Percentiles rank a stretch among this genome's conserved stretches.
These are phyloP conservation scores for Elaphomyces granulatus DNA, from an alignment of 495 filamentous ascomycete species.

Conservation along the genomic window DNA sequence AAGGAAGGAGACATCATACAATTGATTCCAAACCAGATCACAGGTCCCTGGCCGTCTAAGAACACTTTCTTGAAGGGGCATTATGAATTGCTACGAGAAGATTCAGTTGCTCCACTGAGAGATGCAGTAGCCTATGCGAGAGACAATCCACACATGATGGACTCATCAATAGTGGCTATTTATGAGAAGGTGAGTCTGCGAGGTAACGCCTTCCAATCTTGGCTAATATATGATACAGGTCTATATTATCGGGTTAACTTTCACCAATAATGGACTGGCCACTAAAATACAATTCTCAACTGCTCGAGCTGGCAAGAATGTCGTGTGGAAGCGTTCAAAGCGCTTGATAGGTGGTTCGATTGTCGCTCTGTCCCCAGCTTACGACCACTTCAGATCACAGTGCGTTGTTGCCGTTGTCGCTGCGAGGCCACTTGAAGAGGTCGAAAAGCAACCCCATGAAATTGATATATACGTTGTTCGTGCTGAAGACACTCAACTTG, in stretches of 20 bases:
- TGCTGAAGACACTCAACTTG: constrained; percentile 45
- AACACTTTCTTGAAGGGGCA: constrained; percentile 45
- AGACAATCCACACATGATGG: constrained; percentile 30
- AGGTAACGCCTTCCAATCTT: constrained; percentile 1
- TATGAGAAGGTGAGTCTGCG: constrained; percentile 51
- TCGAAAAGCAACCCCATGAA: constrained; percentile 51
- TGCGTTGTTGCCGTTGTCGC: constrained; percentile 63
- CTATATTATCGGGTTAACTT: constrained; percentile 45
- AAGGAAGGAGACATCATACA: constrained; percentile 17
- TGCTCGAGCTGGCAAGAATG: constrained; percentile 45
- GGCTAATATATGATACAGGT: constrained; percentile 34
- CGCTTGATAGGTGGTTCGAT: constrained; percentile 54
- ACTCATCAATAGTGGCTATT: constrained; percentile 43
- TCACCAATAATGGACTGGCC: constrained; percentile 47
- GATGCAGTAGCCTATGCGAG: constrained; percentile 39
- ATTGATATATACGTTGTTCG: constrained; percentile 63
- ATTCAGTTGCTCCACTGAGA: constrained; percentile 44
- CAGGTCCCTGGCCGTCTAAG: constrained; percentile 33
- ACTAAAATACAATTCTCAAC: constrained; percentile 59
- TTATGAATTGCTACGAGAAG: constrained; percentile 52
- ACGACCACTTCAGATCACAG: constrained; percentile 48
- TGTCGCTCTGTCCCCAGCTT: constrained; percentile 50
- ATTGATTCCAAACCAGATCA: constrained; percentile 23
- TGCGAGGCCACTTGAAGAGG: constrained; percentile 45
- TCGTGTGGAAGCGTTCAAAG: constrained; percentile 64